These are phyloP conservation scores for Trifolium dubium DNA, from an alignment of 306 rosid species.

Conservation along the genomic window DNA sequence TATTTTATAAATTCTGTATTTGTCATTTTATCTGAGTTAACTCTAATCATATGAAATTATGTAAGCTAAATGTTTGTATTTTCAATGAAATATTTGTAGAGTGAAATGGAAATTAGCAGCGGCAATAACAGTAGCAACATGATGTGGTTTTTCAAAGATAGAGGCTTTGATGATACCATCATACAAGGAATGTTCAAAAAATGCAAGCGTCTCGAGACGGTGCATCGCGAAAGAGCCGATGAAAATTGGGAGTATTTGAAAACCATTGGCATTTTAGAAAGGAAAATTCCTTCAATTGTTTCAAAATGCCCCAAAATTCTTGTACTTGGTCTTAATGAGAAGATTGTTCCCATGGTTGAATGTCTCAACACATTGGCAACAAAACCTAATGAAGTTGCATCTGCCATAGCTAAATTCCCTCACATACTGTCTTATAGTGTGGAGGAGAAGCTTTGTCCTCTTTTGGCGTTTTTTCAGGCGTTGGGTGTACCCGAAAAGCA, in stretches of 20 bases:
- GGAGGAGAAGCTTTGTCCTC: slow-evolving; percentile 95
- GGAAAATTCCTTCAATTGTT: slow-evolving; percentile 80
- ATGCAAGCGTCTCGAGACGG: slow-evolving; percentile 75
- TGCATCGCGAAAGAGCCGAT: slow-evolving; percentile 64
- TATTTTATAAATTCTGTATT: no score
- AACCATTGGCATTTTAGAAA: slow-evolving; percentile 79
- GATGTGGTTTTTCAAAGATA: slow-evolving; percentile 92
- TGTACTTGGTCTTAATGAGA: slow-evolving; percentile 71
- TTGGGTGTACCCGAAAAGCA: slow-evolving; percentile 80
- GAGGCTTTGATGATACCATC: slow-evolving; percentile 82
- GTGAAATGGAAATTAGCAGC: slow-evolving; percentile 54
- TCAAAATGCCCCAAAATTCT: slow-evolving; percentile 91
- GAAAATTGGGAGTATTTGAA: slow-evolving; percentile 84
- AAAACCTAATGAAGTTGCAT: slow-evolving; percentile 71
- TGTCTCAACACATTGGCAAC: slow-evolving; percentile 77
- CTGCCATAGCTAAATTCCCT: slow-evolving; percentile 85
- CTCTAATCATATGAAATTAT: neutral
- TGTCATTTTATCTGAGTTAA: neutral
- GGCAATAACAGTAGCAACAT: slow-evolving; percentile 59
- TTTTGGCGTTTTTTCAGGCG: slow-evolving; percentile 86
- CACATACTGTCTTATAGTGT: slow-evolving; percentile 76
- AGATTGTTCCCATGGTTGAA: slow-evolving; percentile 80
- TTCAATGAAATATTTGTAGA: slow-evolving; percentile 12
- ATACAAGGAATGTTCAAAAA: slow-evolving; percentile 69
- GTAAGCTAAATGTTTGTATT: slow-evolving; percentile 24